Evolutionary conservation across 192 early-diverging fungal genomes (phyloP), one percentile per base, ranked within the genome.

Genomic region (Podila minutissima): DNA sequence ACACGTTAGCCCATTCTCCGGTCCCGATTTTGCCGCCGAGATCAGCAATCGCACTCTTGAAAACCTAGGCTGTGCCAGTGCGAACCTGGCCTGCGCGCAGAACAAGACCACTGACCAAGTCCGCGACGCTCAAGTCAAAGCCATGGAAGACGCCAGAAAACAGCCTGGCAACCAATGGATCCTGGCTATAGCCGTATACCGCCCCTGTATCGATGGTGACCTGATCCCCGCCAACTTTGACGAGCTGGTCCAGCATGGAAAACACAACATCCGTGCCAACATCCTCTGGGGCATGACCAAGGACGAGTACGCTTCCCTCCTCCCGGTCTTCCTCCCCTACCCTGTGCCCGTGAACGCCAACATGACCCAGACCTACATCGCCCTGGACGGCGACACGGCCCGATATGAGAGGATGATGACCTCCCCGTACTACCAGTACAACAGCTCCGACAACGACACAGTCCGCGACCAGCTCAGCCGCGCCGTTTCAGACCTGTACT

Each of bases 1-100:
- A 51, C 15, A 29, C n/a, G 4, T 19, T 57, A 75, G 74, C 5
- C 75, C 75, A 5, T 67, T 78, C 59, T 71, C 69, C 22, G 71
- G 51, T 49, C 57, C 59, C 1, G 28, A 61, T 26, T 55, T 61
- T 32, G 48, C 65, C 15, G 50, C 75, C 12, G 38, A 15, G 1
- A 19, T 78, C 29, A 24, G 64, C 9, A 24, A 32, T 5, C 33
- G 70, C 15, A 57, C 38, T 0, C 66, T 78, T 64, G 12, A 33
- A 20, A 17, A 8, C 15, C 24, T 78, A 0, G 38, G 24, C 41
- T 78, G 75, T 35, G 22, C n/a, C 9, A n/a, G n/a, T 4, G 19
- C 62, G 7, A 64, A 78, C 33, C 5, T 78, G 7, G 35, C 59
- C 22, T 78, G 75, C 24, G 69, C 69, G 9, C 62, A 58, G 50